A percentile compares a stretch with the other conserved stretches of the same genome.
Evolutionary conservation across 2,329 filamentous ascomycete genomes (phyloP).

Genomic region (Rutstroemia sydowiana): DNA sequence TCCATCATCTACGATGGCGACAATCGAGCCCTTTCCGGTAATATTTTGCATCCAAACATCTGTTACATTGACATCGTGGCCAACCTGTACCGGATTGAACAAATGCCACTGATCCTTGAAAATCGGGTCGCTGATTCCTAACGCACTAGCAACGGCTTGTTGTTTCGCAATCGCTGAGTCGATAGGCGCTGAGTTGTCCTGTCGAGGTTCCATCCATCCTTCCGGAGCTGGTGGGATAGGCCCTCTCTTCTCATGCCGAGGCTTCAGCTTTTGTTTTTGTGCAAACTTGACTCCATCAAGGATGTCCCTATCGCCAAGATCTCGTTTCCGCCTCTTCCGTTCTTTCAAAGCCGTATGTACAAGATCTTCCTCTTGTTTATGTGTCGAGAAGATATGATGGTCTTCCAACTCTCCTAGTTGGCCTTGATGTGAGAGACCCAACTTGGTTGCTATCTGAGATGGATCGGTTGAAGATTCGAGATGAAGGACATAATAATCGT

Average conservation of each 20-base stretch:
- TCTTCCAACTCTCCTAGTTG: conserved; percentile 67
- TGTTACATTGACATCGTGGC: conserved; percentile 95
- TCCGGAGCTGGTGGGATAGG: conserved; percentile 23
- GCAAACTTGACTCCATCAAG: conserved; percentile 71
- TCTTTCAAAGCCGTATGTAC: conserved; percentile 47
- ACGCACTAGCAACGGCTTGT: conserved; percentile 49
- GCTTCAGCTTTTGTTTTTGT: conserved; percentile 66
- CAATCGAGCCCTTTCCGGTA: conserved; percentile 80
- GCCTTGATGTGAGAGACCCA: conserved; percentile 77
- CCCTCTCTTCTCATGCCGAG: conserved; percentile 49
- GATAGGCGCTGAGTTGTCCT: conserved; percentile 14
- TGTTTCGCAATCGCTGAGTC: conserved; percentile 47
- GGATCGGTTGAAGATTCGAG: conserved; percentile 62
- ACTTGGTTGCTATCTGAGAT: conserved; percentile 57
- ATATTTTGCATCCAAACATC: conserved; percentile 86
- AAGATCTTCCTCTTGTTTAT: conserved; percentile 51
- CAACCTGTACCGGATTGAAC: conserved; percentile 70
- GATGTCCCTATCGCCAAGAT: conserved; percentile 43
- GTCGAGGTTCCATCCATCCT: conserved; percentile 17
- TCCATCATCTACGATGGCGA: conserved; percentile 93
- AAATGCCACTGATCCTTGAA: conserved; percentile 96
- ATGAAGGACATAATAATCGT: conserved; percentile 93
- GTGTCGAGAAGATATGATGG: conserved; percentile 81
- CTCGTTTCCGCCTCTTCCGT: conserved; percentile 53
- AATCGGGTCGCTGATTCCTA: conserved; percentile 83